Conservation (phyloP, 2,329 filamentous ascomycete species). For the Fusarium anguioides region DNA sequence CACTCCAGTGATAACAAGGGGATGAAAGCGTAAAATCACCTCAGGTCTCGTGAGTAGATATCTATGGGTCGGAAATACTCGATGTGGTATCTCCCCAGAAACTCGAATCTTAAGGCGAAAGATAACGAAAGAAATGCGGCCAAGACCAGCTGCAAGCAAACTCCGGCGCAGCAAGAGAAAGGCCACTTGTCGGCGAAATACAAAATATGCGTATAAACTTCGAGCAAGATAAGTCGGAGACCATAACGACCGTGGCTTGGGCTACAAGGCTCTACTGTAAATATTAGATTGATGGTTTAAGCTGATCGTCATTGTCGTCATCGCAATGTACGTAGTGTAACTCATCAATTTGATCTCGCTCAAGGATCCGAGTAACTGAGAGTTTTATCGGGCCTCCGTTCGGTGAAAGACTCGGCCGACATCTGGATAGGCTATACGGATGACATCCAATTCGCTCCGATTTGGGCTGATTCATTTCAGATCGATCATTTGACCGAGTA, state of each 20-base stretch:
- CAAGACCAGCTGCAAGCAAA: not conserved
- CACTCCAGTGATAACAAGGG: not conserved
- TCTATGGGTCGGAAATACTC: constrained; percentile 27
- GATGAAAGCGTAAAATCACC: constrained; percentile 1
- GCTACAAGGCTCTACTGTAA: not conserved
- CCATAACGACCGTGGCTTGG: not conserved
- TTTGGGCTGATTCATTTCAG: constrained; percentile 3
- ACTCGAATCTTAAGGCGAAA: not conserved
- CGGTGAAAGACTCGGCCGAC: constrained; percentile 12
- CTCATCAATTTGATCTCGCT: not conserved
- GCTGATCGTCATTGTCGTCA: constrained; percentile 13
- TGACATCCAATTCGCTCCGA: constrained; percentile 9
- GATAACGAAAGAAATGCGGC: not conserved
- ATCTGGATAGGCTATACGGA: constrained; percentile 6
- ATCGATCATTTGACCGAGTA: constrained; percentile 11
- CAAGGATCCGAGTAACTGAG: not conserved
- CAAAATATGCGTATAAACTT: not conserved
- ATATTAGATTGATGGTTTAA: not conserved
- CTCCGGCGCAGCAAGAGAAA: not conserved
- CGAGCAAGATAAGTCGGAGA: not conserved
- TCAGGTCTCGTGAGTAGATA: constrained; percentile 21
- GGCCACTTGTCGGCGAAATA: constrained; percentile 1
- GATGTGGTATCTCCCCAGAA: constrained; percentile 18
- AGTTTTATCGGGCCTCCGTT: constrained; percentile 6
- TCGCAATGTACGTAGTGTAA: not conserved